phyloP scores from a whole-genome alignment of 139 green algal genomes.

The Mychonastes homosphaera region DNA sequence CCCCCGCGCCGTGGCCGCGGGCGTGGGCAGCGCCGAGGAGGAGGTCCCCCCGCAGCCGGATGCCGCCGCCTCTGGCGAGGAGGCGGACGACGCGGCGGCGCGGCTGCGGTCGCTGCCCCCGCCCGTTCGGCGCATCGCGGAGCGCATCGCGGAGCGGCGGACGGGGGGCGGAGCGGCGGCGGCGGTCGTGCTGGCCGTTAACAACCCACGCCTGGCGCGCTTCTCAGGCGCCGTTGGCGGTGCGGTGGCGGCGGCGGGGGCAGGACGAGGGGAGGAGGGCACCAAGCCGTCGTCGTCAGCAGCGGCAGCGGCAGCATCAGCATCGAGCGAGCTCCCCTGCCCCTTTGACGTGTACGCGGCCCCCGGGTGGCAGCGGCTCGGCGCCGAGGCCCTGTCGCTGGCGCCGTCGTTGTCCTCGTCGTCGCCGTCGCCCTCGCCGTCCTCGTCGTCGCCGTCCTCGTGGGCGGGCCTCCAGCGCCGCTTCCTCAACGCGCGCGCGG shows the following conservation, averaged over 20 bases:
- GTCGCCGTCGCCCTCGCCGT: too few species aligned
- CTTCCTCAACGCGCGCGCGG: constrained; percentile 12
- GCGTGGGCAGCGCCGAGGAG: too few species aligned
- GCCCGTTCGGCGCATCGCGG: constrained; percentile 18
- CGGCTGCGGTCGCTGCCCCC: too few species aligned
- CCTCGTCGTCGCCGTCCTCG: neutral
- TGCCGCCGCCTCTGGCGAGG: too few species aligned
- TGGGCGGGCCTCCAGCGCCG: constrained; percentile 6
- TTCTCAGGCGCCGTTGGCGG: constrained; percentile 15
- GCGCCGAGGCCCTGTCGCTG: too few species aligned
- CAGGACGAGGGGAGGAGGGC: neutral
- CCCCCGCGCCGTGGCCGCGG: constrained; percentile 6
- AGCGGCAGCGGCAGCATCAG: constrained; percentile 1
- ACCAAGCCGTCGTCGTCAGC: neutral
- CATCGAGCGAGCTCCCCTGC: neutral
- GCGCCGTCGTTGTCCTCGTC: too few species aligned
- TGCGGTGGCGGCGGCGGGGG: neutral
- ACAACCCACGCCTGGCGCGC: constrained; percentile 8
- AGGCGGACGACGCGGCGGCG: too few species aligned
- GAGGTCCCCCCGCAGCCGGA: too few species aligned
- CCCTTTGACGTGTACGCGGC: constrained; percentile 2
- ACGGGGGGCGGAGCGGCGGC: too few species aligned
- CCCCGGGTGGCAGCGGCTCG: too few species aligned
- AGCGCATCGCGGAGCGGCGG: constrained; percentile 12
- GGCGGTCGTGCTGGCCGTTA: constrained; percentile 6